Conservation (phyloP, 2,329 filamentous ascomycete species). For the Colletotrichum coccodes region DNA sequence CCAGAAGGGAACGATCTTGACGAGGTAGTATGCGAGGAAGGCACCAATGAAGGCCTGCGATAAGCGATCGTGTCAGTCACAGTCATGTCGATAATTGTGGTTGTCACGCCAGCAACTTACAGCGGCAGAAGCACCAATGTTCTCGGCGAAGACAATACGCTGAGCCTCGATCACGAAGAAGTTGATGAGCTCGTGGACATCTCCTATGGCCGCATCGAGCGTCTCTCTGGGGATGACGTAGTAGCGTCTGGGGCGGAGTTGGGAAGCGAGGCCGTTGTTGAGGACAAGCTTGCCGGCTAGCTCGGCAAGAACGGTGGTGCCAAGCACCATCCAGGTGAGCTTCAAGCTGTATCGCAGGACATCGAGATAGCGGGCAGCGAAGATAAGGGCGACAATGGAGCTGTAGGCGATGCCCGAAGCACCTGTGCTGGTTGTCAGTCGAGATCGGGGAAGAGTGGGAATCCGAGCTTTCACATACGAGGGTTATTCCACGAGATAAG, state of each 20-base stretch:
- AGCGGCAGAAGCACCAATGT: slow-evolving; percentile 66
- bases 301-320: slow-evolving; percentile 70
- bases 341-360: slow-evolving; percentile 73
- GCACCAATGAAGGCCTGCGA: slow-evolving; percentile 66
- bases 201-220: slow-evolving; percentile 69
- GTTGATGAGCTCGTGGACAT: slow-evolving; percentile 76
- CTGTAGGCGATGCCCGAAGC: slow-evolving; percentile 73
- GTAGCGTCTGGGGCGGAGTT: slow-evolving; percentile 74
- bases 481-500: slow-evolving; percentile 77
- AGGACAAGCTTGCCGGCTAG: slow-evolving; percentile 69
- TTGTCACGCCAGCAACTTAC: slow-evolving; percentile 53
- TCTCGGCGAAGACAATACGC: slow-evolving; percentile 76
- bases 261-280: slow-evolving; percentile 70
- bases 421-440: slow-evolving; percentile 50
- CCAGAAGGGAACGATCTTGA: slow-evolving; percentile 78
- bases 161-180: slow-evolving; percentile 78
- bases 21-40: slow-evolving; percentile 74
- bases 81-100: slow-evolving; percentile 18
- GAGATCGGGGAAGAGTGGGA: neutral
- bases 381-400: slow-evolving; percentile 67
- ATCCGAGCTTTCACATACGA: slow-evolving; percentile 55
- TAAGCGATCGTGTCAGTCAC: slow-evolving; percentile 5
- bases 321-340: slow-evolving; percentile 71
- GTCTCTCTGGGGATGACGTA: slow-evolving; percentile 73
- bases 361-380: slow-evolving; percentile 73